Conservation (phyloP, 805 yeast species). For the Wickerhamiella hasegawae region DNA sequence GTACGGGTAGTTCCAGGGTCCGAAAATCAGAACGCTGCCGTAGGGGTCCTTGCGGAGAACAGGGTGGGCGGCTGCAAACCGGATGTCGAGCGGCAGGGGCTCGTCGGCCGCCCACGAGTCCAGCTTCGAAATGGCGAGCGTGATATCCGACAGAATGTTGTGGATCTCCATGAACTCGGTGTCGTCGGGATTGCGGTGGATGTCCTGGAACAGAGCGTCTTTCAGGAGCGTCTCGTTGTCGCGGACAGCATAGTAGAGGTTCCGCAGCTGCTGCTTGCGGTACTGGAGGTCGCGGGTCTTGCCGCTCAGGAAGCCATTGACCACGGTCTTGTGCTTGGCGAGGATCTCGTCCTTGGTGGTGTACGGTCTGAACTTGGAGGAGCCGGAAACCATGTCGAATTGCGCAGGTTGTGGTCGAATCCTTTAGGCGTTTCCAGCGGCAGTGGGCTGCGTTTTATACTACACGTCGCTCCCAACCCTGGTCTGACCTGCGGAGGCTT, state of each 20-base stretch:
- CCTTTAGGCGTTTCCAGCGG: too few species aligned
- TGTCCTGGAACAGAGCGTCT: slow-evolving; percentile 48
- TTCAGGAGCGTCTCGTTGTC: slow-evolving; percentile 41
- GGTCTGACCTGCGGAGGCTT: too few species aligned
- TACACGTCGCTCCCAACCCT: too few species aligned
- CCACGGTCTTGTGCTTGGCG: slow-evolving; percentile 28
- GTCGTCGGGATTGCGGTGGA: slow-evolving; percentile 50
- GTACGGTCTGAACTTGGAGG: slow-evolving; percentile 1
- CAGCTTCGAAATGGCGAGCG: slow-evolving; percentile 41
- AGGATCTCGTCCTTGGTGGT: slow-evolving; percentile 29
- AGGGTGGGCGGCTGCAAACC: slow-evolving; percentile 8
- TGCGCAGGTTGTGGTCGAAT: too few species aligned
- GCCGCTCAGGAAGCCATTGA: slow-evolving; percentile 27
- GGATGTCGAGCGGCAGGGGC: slow-evolving; percentile 13
- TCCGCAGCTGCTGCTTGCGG: slow-evolving; percentile 48
- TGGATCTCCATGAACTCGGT: slow-evolving; percentile 42
- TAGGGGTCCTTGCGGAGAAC: slow-evolving; percentile 20
- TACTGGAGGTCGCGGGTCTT: slow-evolving; percentile 36
- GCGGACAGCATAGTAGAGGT: slow-evolving; percentile 44
- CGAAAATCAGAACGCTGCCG: slow-evolving; percentile 59
- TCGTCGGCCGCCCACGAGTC: slow-evolving; percentile 45
- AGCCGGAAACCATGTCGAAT: too few species aligned
- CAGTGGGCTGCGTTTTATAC: too few species aligned
- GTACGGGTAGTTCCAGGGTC: slow-evolving; percentile 74
- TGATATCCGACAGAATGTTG: slow-evolving; percentile 37